Base-by-base conservation (phyloP, 2,329 filamentous ascomycete genomes). In the Clonostachys byssicola region DNA sequence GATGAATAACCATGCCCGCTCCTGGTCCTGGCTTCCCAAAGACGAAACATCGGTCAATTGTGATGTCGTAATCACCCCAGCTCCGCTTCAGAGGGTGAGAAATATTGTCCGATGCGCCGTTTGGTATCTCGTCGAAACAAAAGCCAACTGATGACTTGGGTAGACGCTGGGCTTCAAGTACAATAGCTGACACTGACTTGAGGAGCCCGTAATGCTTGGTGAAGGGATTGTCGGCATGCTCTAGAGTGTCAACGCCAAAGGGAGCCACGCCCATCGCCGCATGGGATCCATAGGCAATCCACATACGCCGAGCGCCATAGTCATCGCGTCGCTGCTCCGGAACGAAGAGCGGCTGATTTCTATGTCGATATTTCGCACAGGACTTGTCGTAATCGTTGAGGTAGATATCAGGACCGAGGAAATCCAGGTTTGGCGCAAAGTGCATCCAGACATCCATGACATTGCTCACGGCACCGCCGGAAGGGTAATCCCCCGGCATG, bases 281-380 rank as follows among this genome's bases (percentile, higher is more conserved):
- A 44, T 71, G 66, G 0, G 66, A 64, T 2, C 67, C 71, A 18
- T 67, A 69, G 0, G 73, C 66, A 0, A 63, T 44, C 69, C 70
- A 75, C 1, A 73, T 56, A 3, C 72, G 52, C 6, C 70, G 56
- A 0, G 68, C 64, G 8, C 72, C 72, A 30, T 68, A 62, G 35
- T 73, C 72, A 46, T 77, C 74, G 12, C 75, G 63, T 7, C 73
- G 62, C 52, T 78, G 75, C 57, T 78, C 75, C 0, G 75, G 75
- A 35, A 78, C 76, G 51, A 78, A 77, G 0, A 78, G 61, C 0
- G 72, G 64, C 5, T 64, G 58, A 44, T 74, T 70, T 5, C 42
- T 23, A 34, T 43, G 42, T 3, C 66, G 56, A 49, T 76, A 78
- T 23, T 70, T 64, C 12, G 52, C 54, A 47, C 74, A 78, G 0